These are phyloP conservation scores for Haberlea rhodopensis DNA, from an alignment of 257 asterid genomes.

Conservation along the genomic window DNA sequence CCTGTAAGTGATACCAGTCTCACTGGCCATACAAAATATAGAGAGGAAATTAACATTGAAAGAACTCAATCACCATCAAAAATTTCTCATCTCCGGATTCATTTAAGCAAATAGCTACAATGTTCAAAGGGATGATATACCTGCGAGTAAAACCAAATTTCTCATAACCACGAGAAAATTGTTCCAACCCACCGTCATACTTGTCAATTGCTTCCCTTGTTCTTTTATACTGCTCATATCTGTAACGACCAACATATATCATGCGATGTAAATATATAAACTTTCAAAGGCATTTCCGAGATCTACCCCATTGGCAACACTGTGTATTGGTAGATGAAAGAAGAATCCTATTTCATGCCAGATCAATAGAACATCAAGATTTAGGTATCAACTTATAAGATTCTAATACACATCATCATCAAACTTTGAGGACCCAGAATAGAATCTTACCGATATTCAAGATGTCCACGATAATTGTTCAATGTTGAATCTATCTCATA, in stretches of 20 bases:
- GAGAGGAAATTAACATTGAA: conserved; percentile 22
- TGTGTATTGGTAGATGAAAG: conserved; percentile 8
- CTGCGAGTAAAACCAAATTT: conserved; percentile 91
- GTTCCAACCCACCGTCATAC: conserved; percentile 89
- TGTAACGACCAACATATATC: conserved; percentile 31
- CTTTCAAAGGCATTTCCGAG: conserved; percentile 17
- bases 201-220: conserved; percentile 78
- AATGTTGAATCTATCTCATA: conserved; percentile 89
- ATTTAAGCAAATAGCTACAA: conserved; percentile 19
- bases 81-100: conserved; percentile 8
- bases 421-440: conserved; percentile 1
- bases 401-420: not conserved
- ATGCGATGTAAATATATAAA: conserved; percentile 14
- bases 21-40: conserved; percentile 53
- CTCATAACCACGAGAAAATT: conserved; percentile 93
- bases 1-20: conserved; percentile 88
- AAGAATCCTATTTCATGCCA: conserved; percentile 13
- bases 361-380: conserved; percentile 4
- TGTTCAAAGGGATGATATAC: conserved; percentile 36
- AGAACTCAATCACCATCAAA: conserved; percentile 10
- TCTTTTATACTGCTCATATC: conserved; percentile 77
- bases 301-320: not conserved
- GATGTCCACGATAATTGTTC: conserved; percentile 62
- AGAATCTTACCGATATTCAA: conserved; percentile 69
- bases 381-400: not conserved